phyloP scores from a whole-genome alignment of 768 basidiomycete genomes.

The Panaeolus cyanescens region DNA sequence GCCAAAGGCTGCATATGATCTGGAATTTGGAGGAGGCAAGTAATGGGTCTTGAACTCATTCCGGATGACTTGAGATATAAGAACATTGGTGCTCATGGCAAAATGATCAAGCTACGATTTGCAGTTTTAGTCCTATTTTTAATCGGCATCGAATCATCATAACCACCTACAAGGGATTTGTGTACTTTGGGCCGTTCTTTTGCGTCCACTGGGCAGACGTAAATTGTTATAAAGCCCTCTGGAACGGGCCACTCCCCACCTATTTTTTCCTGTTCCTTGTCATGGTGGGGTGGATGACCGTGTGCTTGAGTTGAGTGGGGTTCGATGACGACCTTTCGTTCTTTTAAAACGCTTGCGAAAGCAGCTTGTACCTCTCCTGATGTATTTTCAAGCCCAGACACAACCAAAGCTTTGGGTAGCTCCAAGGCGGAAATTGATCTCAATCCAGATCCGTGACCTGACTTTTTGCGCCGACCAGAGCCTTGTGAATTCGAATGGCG shows the following conservation, averaged over 20 bases:
- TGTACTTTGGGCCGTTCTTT: conserved; percentile 68
- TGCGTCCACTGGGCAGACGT: conserved; percentile 67
- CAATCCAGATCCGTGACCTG: conserved; percentile 15
- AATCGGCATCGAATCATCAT: too few relatives aligned
- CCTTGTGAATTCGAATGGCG: conserved; percentile 4
- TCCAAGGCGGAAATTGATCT: conserved; percentile 16
- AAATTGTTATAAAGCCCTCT: conserved; percentile 70
- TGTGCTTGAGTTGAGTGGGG: conserved; percentile 10
- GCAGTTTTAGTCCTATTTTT: too few relatives aligned
- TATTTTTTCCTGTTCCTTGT: conserved; percentile 12
- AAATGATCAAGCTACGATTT: conserved; percentile 71
- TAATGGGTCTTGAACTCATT: conserved; percentile 32
- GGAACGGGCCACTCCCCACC: conserved; percentile 59
- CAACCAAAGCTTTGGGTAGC: conserved; percentile 62
- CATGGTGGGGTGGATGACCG: conserved; percentile 9
- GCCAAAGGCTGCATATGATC: conserved; percentile 19
- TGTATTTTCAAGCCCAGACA: conserved; percentile 72
- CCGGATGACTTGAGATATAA: conserved; percentile 45
- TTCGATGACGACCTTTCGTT: conserved; percentile 52
- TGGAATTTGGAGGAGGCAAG: conserved; percentile 17
- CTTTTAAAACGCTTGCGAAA: conserved; percentile 51
- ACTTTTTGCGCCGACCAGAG: conserved; percentile 1
- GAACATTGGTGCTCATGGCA: conserved; percentile 69
- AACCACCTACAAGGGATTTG: conserved; percentile 59
- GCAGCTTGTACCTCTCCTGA: conserved; percentile 56